Evolutionary conservation across 306 rosid genomes (phyloP), one percentile per base, ranked within the genome.

Genomic region (Cicer cuneatum): DNA sequence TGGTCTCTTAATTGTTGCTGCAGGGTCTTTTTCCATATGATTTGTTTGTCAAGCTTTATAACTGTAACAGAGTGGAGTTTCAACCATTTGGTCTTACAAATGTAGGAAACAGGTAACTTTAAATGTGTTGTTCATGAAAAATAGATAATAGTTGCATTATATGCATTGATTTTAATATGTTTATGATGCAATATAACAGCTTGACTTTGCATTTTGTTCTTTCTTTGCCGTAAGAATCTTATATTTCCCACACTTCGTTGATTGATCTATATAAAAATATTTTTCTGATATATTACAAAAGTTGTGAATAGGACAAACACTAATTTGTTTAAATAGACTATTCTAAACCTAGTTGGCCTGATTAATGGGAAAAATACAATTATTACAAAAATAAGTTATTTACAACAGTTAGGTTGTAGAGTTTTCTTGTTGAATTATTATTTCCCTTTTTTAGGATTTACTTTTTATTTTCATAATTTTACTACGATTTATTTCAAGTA

Each of bases 101-200:
- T 76, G 86, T 91, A 73, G 97, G 98, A 52, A 93, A 93, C 89
- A 93, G 98, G 98, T 93, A 86, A 82, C 43, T 66, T 21, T 13
- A 46, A 48, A 42, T 73, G 11, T 62, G 45, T 56, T 61, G 18
- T 69, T 24, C 35, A 33, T 43, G 54, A 53, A 63, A 24, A 21
- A 49, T 60, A 53, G 24, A 9, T 47, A 42, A 38, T 21, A 52
- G 38, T 51, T 66, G 49, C 59, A 68, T 53, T 11, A 45, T 79
- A 15, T 67, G 72, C 49, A 70, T 43, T 29, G 47, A 62, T 56
- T 61, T 67, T 18, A 64, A 60, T 76, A 49, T 68, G 8, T 51
- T n/a, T 12, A 68, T 73, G 47, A 45, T 66, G 15, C 47, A 57
- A 59, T 59, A 61, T 73, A 57, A 58, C 70, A 9, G 33, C n/a